Conservation (phyloP, 805 yeast genomes). For the Spathaspora sp. region DNA sequence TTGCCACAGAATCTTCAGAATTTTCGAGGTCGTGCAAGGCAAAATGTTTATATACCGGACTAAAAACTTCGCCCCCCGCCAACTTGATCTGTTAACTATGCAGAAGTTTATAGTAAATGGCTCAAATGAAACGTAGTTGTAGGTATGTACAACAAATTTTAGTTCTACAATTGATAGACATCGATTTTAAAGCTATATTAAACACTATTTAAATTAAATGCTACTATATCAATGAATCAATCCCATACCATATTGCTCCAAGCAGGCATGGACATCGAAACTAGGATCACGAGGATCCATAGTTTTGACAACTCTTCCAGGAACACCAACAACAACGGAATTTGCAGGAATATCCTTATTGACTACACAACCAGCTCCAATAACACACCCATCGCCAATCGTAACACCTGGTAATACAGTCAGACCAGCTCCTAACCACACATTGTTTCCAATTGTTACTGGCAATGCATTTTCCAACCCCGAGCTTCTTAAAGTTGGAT, state of each 20-base stretch:
- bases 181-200: not conserved
- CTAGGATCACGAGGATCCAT: slow-evolving; percentile 10
- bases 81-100: not conserved
- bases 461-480: slow-evolving; percentile 10
- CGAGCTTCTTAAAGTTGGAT: slow-evolving; percentile 10
- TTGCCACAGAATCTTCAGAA: not conserved
- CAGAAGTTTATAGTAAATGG: not conserved
- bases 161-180: not conserved
- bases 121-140: too few relatives aligned
- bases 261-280: slow-evolving; percentile 6
- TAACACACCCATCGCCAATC: slow-evolving; percentile 36
- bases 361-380: slow-evolving; percentile 68
- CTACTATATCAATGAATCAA: not conserved
- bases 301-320: slow-evolving; percentile 44
- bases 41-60: not conserved
- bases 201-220: not conserved
- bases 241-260: slow-evolving; percentile 8
- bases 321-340: slow-evolving; percentile 57
- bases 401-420: slow-evolving; percentile 12
- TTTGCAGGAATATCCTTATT: slow-evolving; percentile 49
- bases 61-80: not conserved
- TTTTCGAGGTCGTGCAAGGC: not conserved
- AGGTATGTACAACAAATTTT: too few relatives aligned
- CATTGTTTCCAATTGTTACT: slow-evolving; percentile 11
- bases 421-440: slow-evolving; percentile 11